Conservation (phyloP, 2,329 filamentous ascomycete genomes). For the Orbilia oligospora region DNA sequence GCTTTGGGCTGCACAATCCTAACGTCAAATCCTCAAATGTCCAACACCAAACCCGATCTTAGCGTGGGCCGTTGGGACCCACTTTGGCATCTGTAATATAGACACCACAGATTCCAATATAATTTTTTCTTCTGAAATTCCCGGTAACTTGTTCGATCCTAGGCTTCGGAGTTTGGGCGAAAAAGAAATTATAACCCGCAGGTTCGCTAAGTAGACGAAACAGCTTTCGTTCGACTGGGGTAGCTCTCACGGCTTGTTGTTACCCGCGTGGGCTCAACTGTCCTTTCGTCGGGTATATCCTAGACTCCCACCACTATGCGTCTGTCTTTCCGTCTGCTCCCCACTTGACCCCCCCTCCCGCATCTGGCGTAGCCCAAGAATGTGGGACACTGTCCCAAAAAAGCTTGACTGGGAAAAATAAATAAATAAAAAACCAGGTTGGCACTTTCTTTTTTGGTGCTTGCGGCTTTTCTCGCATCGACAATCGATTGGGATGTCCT, state of each 20-base stretch:
- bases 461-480: conserved; percentile 34
- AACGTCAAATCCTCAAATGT: conserved; percentile 15
- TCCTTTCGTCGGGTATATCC: conserved; percentile 40
- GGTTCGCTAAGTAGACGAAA: conserved; percentile 43
- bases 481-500: conserved; percentile 31
- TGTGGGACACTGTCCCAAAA: conserved; percentile 22
- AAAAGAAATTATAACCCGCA: conserved; percentile 30
- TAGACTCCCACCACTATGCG: conserved; percentile 32
- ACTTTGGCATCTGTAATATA: not conserved
- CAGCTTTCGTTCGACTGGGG: conserved; percentile 40
- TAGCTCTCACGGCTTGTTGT: conserved; percentile 37
- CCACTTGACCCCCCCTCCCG: conserved; percentile 21
- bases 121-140: conserved; percentile 27
- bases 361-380: conserved; percentile 11
- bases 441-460: conserved; percentile 18
- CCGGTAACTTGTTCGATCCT: conserved; percentile 34
- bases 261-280: conserved; percentile 55
- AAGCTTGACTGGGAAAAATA: conserved; percentile 42
- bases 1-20: conserved; percentile 48
- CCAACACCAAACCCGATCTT: conserved; percentile 27
- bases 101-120: conserved; percentile 18
- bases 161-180: conserved; percentile 15
- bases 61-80: conserved; percentile 24
- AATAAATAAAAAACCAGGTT: conserved; percentile 33
- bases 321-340: conserved; percentile 23